Evolutionary conservation across 1,284 basidiomycete species (phyloP).

Genomic region (Pseudozyma hubeiensis): DNA sequence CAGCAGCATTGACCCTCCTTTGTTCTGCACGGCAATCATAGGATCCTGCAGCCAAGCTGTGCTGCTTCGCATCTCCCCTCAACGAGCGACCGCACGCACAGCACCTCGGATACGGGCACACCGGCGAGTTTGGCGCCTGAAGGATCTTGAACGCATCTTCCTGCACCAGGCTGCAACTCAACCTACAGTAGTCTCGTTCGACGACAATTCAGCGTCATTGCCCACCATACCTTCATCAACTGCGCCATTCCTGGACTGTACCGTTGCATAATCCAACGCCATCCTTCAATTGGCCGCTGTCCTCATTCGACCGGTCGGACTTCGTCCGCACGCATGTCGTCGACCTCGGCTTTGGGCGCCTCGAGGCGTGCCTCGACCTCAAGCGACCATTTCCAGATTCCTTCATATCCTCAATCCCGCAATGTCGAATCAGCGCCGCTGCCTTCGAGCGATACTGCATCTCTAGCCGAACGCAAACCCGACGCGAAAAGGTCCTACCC

Average conservation of each 20-base stretch:
- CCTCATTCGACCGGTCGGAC: constrained; percentile 10
- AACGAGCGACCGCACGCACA: not conserved
- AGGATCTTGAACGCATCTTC: too few species aligned
- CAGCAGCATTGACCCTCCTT: not conserved
- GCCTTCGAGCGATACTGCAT: constrained; percentile 4
- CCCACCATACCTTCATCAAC: not conserved
- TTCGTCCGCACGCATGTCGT: constrained; percentile 19
- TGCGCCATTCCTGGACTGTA: not conserved
- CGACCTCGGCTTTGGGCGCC: constrained; percentile 7
- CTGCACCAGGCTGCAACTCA: too few species aligned
- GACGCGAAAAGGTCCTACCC: constrained; percentile 7
- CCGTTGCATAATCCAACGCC: not conserved
- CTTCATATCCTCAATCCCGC: constrained; percentile 26
- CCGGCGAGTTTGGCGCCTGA: too few species aligned
- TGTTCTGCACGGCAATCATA: constrained; percentile 3
- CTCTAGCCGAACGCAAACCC: constrained; percentile 9
- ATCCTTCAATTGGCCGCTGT: not conserved
- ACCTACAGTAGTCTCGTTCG: too few species aligned
- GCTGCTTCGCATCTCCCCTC: too few species aligned
- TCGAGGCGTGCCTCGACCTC: constrained; percentile 22
- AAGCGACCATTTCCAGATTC: constrained; percentile 42
- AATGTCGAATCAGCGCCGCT: constrained; percentile 13
- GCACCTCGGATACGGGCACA: not conserved
- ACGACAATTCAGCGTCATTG: too few species aligned
- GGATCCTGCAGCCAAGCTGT: not conserved